Percentiles rank a stretch among this genome's conserved stretches.
phyloP scores from a whole-genome alignment of 768 basidiomycete species.

The Tubosaeta sp. region DNA sequence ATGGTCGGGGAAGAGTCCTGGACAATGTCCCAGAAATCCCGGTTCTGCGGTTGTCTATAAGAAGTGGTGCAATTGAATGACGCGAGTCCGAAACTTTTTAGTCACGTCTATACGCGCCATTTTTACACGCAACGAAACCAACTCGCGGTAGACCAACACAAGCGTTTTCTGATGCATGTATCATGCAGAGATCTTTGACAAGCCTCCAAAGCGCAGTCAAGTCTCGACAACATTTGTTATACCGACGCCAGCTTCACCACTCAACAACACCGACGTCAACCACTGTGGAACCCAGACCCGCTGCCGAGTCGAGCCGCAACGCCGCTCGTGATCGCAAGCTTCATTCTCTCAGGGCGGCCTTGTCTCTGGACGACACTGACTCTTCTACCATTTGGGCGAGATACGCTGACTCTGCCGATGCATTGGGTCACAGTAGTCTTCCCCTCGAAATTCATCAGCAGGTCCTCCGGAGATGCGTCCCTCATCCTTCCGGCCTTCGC shows the following conservation, averaged over 20 bases:
- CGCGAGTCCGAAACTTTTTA: neutral
- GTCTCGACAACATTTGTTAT: conserved; percentile 5
- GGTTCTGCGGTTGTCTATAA: conserved; percentile 36
- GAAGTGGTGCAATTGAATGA: conserved; percentile 1
- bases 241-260: conserved; percentile 5
- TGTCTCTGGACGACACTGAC: conserved; percentile 32
- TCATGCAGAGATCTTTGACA: conserved; percentile 24
- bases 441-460: conserved; percentile 65
- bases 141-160: neutral
- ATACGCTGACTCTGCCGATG: conserved; percentile 55
- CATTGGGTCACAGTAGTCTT: conserved; percentile 44
- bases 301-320: conserved; percentile 8
- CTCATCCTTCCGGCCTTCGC: conserved; percentile 44
- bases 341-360: conserved; percentile 21
- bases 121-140: neutral
- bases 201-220: conserved; percentile 13
- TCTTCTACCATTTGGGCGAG: conserved; percentile 58
- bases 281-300: conserved; percentile 1
- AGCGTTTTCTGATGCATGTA: conserved; percentile 10
- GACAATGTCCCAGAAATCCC: conserved; percentile 49
- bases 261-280: conserved; percentile 5
- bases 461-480: conserved; percentile 65
- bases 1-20: conserved; percentile 49
- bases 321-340: conserved; percentile 24
- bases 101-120: neutral